Evolutionary conservation across 2,329 filamentous ascomycete species (phyloP), one percentile per base, ranked within the genome.

Genomic region (Tolypocladium album): DNA sequence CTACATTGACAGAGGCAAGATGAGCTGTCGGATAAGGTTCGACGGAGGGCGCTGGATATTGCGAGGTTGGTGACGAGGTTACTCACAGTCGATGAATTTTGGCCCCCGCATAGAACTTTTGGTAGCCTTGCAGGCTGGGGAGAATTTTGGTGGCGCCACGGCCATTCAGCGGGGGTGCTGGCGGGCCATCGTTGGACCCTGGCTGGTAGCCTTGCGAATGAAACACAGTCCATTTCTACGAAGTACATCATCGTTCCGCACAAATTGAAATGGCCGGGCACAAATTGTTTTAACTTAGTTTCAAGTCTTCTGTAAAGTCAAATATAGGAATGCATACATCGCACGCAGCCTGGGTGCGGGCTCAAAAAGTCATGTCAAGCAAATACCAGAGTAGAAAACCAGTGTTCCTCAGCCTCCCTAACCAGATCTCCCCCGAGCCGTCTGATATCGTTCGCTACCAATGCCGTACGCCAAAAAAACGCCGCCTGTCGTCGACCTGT

Each of bases 391-490:
- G 22, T 15, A 34, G n/a, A 39, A 43, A 57, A 57, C 40, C 34
- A 39, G 11, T 4, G 50, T 34, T 36, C 50, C 31, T 15, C 31
- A 38, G 50, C 50, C 31, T 38, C 31, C 50, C 20, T 7, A 38
- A 22, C 31, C 20, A 55, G 4, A 36, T 36, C 31, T 22, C 50
- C 31, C 38, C 27, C 27, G 15, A 22, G 31, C 31, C 59, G 36
- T 52, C 56, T 53, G 39, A 61, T 59, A 43, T 31, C 56, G 59
- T 36, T 39, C 62, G 53, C 47, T 53, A 7, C 50, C 50, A 60
- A 59, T 61, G 43, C 57, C 63, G 53, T 63, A 56, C 62, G 61
- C 63, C 63, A n/a, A 55, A 62, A 64, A 64, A 64, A 64, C 63
- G 57, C 63, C 61, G 17, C 36, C 61, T 61, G 52, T 59, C 45